Evolutionary conservation across 495 filamentous ascomycete genomes (phyloP), one percentile per base, ranked within the genome.

Genomic region (Pyrenula massariospora): DNA sequence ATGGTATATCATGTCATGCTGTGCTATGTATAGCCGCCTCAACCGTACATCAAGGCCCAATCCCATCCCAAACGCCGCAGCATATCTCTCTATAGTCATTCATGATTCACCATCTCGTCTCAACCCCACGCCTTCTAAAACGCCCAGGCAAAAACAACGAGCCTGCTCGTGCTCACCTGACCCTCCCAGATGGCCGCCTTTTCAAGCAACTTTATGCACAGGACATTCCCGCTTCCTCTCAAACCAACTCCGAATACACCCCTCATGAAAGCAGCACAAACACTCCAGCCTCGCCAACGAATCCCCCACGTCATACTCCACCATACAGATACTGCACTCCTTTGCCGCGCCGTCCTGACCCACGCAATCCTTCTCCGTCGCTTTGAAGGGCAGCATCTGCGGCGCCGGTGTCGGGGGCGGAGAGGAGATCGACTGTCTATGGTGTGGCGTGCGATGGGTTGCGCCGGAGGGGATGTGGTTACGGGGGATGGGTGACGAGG

Each of bases 291-390:
- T 74, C 3, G 84, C 89, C 80, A 97, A 84, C 53, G 82, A 71
- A 56, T 86, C 82, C 1, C 92, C 93, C 11, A 84, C 86, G 62
- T 88, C 86, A 65, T 95, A 97, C 62, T 98, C 94, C 67, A 96
- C 94, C 60, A 98, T 86, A 62, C 93, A 98, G 56, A 98, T 96
- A 1, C 89, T 86, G 66, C 93, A 98, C 69, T 98, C 93, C 8
- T 76, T 73, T 23, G 63, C 57, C 22, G 66, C 65, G 8, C 79
- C 78, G 55, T 79, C 83, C 54, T 85, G 81, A 22, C 84, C 84
- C 8, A 91, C 73, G 62, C 89, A 93, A 66, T 98, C 93, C 70
- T 96, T 96, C 65, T 95, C 92, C 1, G 85, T 93, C 1, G 93
- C 93, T 19, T 72, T 73, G 64, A 93, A 97, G n/a, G 75, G 62